Evolutionary conservation across 2,329 filamentous ascomycete species (phyloP).

Genomic region (Microthyrium microscopicum): DNA sequence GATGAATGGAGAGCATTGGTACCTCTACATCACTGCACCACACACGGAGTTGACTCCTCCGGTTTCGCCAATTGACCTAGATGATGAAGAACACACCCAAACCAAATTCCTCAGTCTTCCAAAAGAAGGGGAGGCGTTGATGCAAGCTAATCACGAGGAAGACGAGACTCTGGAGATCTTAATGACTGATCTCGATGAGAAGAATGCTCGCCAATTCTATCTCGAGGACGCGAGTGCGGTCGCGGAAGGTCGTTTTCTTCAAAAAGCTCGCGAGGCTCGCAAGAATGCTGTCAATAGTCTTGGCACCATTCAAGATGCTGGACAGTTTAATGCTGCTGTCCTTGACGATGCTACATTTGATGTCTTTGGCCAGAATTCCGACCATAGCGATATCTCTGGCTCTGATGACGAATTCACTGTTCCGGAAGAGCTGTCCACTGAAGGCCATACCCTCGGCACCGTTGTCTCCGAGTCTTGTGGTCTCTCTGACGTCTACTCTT

Average conservation of each 20-base stretch:
- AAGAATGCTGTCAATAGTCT: conserved; percentile 42
- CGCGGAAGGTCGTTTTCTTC: conserved; percentile 63
- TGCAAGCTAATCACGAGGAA: too few species aligned
- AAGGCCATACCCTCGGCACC: conserved; percentile 84
- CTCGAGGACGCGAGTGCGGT: conserved; percentile 75
- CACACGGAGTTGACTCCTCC: conserved; percentile 67
- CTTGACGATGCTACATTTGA: conserved; percentile 46
- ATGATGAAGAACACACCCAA: conserved; percentile 35
- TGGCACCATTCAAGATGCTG: conserved; percentile 37
- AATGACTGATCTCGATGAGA: conserved; percentile 52
- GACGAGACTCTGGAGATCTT: conserved; percentile 62
- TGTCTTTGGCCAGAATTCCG: conserved; percentile 62
- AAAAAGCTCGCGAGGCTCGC: conserved; percentile 47
- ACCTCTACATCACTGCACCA: conserved; percentile 87
- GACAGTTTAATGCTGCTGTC: conserved; percentile 8
- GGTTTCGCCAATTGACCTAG: conserved; percentile 52
- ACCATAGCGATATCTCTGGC: conserved; percentile 41
- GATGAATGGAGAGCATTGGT: conserved; percentile 99
- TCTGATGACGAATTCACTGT: conserved; percentile 40
- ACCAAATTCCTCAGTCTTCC: conserved; percentile 44
- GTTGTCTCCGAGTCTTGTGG: conserved; percentile 84
- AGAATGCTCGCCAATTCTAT: conserved; percentile 52
- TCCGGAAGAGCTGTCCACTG: conserved; percentile 65
- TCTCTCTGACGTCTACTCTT: conserved; percentile 75
- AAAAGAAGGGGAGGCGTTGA: conserved; percentile 20